Evolutionary conservation across 2,329 filamentous ascomycete species (phyloP).

Genomic region (Alternaria novae-zelandiae): DNA sequence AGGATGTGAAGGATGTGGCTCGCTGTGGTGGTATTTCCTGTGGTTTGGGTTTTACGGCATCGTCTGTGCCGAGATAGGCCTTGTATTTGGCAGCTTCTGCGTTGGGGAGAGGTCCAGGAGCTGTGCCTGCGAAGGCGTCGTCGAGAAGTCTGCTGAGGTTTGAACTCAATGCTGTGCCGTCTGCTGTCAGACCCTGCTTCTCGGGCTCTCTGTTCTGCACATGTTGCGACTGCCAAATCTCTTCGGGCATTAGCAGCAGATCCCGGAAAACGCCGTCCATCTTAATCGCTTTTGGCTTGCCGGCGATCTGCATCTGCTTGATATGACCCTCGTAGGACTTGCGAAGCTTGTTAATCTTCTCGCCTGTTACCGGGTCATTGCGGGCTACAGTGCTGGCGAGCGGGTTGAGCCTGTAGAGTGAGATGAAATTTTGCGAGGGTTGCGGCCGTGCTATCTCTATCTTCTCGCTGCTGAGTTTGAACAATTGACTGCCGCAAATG

Average conservation of each 20-base stretch:
- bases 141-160: slow-evolving; percentile 46
- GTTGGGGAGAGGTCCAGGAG: slow-evolving; percentile 51
- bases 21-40: slow-evolving; percentile 32
- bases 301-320: slow-evolving; percentile 56
- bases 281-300: slow-evolving; percentile 56
- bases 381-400: slow-evolving; percentile 66
- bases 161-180: slow-evolving; percentile 32
- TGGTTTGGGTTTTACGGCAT: slow-evolving; percentile 41
- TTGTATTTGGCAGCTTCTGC: slow-evolving; percentile 52
- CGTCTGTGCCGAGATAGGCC: slow-evolving; percentile 54
- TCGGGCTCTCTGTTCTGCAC: slow-evolving; percentile 50
- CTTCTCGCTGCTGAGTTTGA: slow-evolving; percentile 45
- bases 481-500: slow-evolving; percentile 41
- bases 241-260: slow-evolving; percentile 48
- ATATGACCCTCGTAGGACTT: slow-evolving; percentile 63
- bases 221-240: slow-evolving; percentile 49
- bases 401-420: slow-evolving; percentile 62
- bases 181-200: slow-evolving; percentile 33
- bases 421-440: slow-evolving; percentile 64
- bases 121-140: slow-evolving; percentile 50
- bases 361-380: slow-evolving; percentile 66
- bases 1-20: slow-evolving; percentile 23
- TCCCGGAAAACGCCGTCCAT: slow-evolving; percentile 46
- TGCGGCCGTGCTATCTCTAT: slow-evolving; percentile 60
- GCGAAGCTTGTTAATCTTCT: slow-evolving; percentile 69